Base-by-base conservation (phyloP, 176 grass and related monocot genomes). In the Oryza meridionalis region DNA sequence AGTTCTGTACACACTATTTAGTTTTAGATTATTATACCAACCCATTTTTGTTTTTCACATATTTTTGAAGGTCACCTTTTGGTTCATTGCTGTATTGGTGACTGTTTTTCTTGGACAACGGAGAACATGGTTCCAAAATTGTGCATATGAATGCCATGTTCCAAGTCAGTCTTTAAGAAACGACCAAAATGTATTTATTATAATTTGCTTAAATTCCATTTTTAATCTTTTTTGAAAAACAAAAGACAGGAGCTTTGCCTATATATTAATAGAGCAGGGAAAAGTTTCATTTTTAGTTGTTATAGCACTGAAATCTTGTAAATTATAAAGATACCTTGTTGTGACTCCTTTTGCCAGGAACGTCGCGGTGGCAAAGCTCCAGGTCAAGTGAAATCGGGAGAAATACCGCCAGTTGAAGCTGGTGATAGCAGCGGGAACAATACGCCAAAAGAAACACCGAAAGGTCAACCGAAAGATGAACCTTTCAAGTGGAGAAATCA, bases 401-500 rank as follows among this genome's bases (percentile, higher is more conserved):
- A 91, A 87, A 88, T 75, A 82, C 17, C 91, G 1, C 2, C 42
- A 37, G 74, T 73, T 0, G 94, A 97, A 43, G 64, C 87, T 3
- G 91, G 87, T 7, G 87, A 94, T 77, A 88, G 82, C 14, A 94
- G 91, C 12, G 89, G 85, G 44, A 92, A 79, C 0, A 80, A 94
- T 72, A 86, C 89, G 4, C 89, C 84, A 16, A 76, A 82, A 64
- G 88, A 88, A 11, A n/a, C 78, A 16, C 83, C 78, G 2, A 78
- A 90, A 21, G 81, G 45, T 75, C 59, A 75, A 75, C 73, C 59
- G 14, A 55, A 77, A 78, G 84, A 69, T 3, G 90, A 88, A 19
- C 83, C 73, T 77, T 81, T 87, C 78, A 82, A 84, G 76, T 95
- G 90, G 88, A 92, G 72, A 92, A 92, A 75, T 81, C 66, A 81